Evolutionary conservation across 2,329 filamentous ascomycete genomes (phyloP).

Genomic region (Colletotrichum sp.): DNA sequence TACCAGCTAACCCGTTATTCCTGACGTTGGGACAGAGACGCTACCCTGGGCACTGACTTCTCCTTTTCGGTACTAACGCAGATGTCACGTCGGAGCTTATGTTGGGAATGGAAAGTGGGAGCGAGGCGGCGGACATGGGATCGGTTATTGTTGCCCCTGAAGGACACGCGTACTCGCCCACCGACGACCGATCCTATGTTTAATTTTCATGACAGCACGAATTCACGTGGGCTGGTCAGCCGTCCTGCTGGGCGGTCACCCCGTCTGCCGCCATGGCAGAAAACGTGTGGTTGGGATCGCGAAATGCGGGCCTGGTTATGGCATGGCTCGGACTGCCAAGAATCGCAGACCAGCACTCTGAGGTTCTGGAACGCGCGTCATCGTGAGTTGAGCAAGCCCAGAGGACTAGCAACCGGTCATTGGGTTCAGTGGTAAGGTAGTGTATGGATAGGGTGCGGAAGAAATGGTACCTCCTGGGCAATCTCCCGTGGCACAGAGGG

Average conservation of each 20-base stretch:
- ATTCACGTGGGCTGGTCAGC: not conserved
- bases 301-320: not conserved
- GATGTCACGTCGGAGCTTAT: not conserved
- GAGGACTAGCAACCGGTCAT: not conserved
- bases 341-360: not conserved
- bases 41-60: not conserved
- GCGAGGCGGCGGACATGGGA: not conserved
- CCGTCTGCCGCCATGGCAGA: not conserved
- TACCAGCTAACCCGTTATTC: not conserved
- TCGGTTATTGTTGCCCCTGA: not conserved
- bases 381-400: not conserved
- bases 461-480: not conserved
- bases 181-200: not conserved
- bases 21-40: not conserved
- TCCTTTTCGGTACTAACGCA: not conserved
- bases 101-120: not conserved
- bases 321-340: conserved; percentile 4
- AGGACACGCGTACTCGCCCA: not conserved
- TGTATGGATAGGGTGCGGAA: not conserved
- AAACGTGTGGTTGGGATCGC: not conserved
- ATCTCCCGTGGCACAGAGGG: not conserved
- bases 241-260: not conserved
- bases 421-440: not conserved
- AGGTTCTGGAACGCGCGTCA: conserved; percentile 12
- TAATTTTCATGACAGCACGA: not conserved